These are phyloP conservation scores for Alternaria novae-zelandiae DNA, from an alignment of 2,329 filamentous ascomycete species.

Conservation along the genomic window DNA sequence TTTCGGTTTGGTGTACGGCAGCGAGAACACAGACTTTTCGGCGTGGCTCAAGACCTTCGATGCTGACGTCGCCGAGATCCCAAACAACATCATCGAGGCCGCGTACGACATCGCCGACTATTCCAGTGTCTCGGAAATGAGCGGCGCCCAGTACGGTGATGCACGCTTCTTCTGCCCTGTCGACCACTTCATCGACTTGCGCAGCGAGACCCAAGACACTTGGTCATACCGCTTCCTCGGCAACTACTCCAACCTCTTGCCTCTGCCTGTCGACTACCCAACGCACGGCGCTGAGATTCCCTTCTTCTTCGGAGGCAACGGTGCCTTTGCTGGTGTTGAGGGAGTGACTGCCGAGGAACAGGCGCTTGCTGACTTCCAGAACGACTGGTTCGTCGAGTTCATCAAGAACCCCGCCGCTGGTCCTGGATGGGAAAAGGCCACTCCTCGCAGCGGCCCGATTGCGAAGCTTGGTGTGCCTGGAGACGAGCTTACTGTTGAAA, in stretches of 20 bases:
- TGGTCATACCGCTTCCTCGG: conserved; percentile 56
- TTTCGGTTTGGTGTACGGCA: conserved; percentile 32
- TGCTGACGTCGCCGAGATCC: conserved; percentile 50
- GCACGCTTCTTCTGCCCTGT: conserved; percentile 55
- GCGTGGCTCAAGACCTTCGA: conserved; percentile 55
- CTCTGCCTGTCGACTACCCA: conserved; percentile 41
- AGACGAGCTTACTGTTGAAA: conserved; percentile 40
- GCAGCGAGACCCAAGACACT: conserved; percentile 47
- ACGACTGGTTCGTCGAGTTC: conserved; percentile 54
- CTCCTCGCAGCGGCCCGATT: conserved; percentile 37
- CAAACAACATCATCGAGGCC: conserved; percentile 39
- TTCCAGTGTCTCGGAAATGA: conserved; percentile 48
- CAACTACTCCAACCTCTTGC: conserved; percentile 43
- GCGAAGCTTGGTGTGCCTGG: conserved; percentile 47
- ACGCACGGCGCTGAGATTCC: conserved; percentile 53
- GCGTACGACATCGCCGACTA: conserved; percentile 49
- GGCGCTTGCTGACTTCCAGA: conserved; percentile 51
- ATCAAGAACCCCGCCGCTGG: conserved; percentile 54
- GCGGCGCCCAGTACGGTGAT: conserved; percentile 54
- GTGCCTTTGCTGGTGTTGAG: conserved; percentile 47
- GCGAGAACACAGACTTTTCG: conserved; percentile 44
- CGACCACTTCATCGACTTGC: conserved; percentile 48
- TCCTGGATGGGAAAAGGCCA: conserved; percentile 51
- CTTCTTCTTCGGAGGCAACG: conserved; percentile 57
- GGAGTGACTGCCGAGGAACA: conserved; percentile 50